Evolutionary conservation across 2,329 filamentous ascomycete species (phyloP).

Genomic region (Verticillium zaregamsianum): DNA sequence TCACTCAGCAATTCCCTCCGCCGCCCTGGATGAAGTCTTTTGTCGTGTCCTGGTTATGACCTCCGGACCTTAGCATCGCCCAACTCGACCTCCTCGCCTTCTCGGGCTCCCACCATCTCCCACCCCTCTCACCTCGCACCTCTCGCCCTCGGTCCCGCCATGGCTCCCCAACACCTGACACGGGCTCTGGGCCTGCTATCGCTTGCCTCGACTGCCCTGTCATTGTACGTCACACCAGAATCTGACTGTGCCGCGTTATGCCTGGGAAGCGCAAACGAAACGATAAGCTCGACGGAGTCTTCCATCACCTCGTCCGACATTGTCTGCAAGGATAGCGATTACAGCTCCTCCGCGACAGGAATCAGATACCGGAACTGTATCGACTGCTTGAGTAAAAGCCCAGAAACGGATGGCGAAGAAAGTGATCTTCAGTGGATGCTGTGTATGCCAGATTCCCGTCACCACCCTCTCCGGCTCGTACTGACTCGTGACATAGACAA

Average conservation of each 20-base stretch:
- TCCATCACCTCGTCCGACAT: constrained; percentile 45
- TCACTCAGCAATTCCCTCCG: neutral
- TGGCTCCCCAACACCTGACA: neutral
- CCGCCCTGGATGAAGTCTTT: neutral
- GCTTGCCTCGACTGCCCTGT: constrained; percentile 13
- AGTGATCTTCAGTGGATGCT: constrained; percentile 41
- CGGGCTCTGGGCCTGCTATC: constrained; percentile 9
- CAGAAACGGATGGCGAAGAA: constrained; percentile 30
- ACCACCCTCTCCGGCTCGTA: neutral
- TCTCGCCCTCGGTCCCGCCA: neutral
- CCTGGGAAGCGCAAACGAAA: constrained; percentile 29
- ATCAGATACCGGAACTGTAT: constrained; percentile 44
- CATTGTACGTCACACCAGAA: constrained; percentile 44
- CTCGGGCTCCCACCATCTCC: neutral
- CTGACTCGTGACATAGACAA: constrained; percentile 35
- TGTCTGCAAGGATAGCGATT: constrained; percentile 38
- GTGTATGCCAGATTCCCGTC: constrained; percentile 30
- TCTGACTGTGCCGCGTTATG: constrained; percentile 47
- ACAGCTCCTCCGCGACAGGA: constrained; percentile 28
- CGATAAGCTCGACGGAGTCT: constrained; percentile 25
- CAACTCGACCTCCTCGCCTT: neutral
- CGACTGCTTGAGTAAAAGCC: constrained; percentile 42
- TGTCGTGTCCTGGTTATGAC: neutral
- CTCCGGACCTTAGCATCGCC: neutral
- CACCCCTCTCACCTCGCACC: neutral